Percentiles rank a stretch among this genome's conserved stretches.
Conservation (phyloP, 306 rosid species). For the Quercus mongolica region DNA sequence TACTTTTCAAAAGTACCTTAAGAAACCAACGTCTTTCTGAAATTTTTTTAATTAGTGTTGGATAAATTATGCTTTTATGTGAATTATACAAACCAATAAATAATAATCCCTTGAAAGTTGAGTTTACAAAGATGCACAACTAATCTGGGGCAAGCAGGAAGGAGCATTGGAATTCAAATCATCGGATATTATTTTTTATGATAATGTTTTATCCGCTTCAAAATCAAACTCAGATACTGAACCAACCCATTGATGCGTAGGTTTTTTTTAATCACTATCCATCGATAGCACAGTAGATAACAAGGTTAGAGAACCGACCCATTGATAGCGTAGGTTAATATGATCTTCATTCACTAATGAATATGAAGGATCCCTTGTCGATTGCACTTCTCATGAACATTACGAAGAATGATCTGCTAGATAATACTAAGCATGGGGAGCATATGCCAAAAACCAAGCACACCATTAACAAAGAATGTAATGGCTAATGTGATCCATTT, state of each 20-base stretch:
- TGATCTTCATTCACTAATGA: no score
- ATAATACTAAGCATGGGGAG: no score
- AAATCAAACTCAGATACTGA: neutral
- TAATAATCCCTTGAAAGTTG: neutral
- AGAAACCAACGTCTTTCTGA: neutral
- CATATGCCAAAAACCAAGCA: no score
- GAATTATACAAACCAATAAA: neutral
- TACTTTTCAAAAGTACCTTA: neutral
- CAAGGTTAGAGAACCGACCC: neutral
- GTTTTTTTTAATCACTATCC: no score
- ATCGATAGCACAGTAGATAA: neutral
- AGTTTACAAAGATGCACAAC: neutral
- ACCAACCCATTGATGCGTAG: neutral
- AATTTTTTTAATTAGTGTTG: neutral
- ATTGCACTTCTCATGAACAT: no score
- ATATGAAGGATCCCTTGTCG: no score
- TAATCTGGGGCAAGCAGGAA: neutral
- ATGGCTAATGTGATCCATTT: no score
- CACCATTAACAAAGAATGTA: no score
- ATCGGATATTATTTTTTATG: neutral
- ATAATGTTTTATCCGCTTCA: neutral
- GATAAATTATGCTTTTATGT: neutral
- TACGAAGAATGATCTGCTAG: no score
- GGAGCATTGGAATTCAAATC: neutral
- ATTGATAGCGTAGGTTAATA: no score